phyloP scores from a whole-genome alignment of 306 rosid species.

The Lagenaria siceraria region DNA sequence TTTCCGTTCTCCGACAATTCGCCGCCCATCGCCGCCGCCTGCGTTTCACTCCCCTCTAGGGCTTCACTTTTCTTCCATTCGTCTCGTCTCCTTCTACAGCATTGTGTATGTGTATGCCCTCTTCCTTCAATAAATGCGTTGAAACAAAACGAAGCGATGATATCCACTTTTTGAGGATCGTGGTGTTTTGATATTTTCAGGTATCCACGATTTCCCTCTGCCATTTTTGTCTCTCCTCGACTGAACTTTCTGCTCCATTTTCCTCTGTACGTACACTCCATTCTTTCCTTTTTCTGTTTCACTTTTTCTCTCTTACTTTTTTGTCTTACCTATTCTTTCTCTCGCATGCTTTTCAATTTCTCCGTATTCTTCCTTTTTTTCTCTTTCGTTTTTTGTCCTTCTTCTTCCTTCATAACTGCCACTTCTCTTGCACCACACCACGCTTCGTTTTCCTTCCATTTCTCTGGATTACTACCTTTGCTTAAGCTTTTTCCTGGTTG shows the following conservation, averaged over 20 bases:
- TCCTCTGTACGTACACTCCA: background rate
- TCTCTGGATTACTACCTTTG: background rate
- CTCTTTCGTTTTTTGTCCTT: background rate
- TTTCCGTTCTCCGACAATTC: background rate
- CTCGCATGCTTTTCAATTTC: background rate
- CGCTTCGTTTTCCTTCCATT: background rate
- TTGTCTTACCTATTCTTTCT: background rate
- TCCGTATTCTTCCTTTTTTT: slow-evolving; percentile 8
- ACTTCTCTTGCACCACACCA: background rate
- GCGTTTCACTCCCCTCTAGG: background rate
- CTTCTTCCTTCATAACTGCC: background rate
- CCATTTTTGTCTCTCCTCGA: slow-evolving; percentile 18
- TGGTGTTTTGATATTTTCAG: slow-evolving; percentile 31
- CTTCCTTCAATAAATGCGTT: slow-evolving; percentile 17
- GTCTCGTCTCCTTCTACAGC: background rate
- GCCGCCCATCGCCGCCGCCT: background rate
- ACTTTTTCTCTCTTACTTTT: background rate
- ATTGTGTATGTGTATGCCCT: background rate
- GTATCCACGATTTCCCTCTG: slow-evolving; percentile 22
- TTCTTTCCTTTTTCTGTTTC: background rate
- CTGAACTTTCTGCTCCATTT: slow-evolving; percentile 4
- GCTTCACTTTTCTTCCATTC: background rate
- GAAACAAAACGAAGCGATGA: background rate
- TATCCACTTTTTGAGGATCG: slow-evolving; percentile 10
- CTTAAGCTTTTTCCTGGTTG: background rate